Evolutionary conservation across 495 filamentous ascomycete species (phyloP).

Genomic region (Pseudoneurospora amorphoporcata): DNA sequence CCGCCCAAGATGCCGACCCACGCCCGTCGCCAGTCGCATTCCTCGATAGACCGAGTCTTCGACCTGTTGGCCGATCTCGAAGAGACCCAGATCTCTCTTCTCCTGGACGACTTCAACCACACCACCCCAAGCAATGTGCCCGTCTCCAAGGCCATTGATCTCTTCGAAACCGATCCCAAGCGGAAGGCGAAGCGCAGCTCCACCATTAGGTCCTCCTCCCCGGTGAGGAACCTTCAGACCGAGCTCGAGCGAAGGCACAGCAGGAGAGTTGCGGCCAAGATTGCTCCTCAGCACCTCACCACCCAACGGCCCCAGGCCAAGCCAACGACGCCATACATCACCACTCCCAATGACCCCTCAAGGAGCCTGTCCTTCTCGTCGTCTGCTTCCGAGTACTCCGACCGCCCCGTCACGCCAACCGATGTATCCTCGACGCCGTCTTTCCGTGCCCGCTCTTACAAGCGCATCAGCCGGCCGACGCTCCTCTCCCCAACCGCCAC

Average conservation of each 20-base stretch:
- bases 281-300: neutral
- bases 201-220: constrained; percentile 15
- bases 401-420: constrained; percentile 11
- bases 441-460: constrained; percentile 18
- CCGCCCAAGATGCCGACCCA: constrained; percentile 21
- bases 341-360: constrained; percentile 1
- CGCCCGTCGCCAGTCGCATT: constrained; percentile 22
- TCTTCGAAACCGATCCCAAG: constrained; percentile 22
- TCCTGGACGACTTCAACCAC: constrained; percentile 29
- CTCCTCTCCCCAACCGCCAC: constrained; percentile 23
- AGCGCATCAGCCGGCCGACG: constrained; percentile 25
- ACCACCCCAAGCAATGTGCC: constrained; percentile 30
- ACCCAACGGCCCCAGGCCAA: neutral
- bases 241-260: constrained; percentile 27
- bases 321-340: neutral
- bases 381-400: constrained; percentile 5
- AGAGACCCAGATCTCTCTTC: constrained; percentile 22
- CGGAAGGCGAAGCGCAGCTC: constrained; percentile 9
- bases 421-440: neutral
- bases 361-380: constrained; percentile 7
- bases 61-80: constrained; percentile 29
- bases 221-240: constrained; percentile 21
- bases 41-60: constrained; percentile 30
- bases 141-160: constrained; percentile 24
- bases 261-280: constrained; percentile 13